phyloP scores from a whole-genome alignment of 768 basidiomycete species.

The Leccinum boreale region DNA sequence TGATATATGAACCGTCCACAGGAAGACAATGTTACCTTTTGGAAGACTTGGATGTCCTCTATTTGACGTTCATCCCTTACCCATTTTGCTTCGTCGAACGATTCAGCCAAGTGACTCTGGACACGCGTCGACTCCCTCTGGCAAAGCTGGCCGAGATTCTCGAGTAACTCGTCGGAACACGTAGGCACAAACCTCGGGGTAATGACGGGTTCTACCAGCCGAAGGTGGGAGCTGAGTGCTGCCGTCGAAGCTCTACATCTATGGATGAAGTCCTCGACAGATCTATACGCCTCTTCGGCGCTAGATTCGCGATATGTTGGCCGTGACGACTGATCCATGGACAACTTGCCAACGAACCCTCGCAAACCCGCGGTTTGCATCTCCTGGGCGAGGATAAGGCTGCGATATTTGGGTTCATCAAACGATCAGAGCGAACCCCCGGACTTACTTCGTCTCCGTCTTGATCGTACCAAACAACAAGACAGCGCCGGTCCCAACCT shows the following conservation, averaged over 20 bases:
- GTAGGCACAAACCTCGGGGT: conserved; percentile 91
- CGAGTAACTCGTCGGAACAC: conserved; percentile 69
- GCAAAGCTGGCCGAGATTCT: conserved; percentile 57
- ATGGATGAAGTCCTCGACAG: conserved; percentile 56
- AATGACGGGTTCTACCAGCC: conserved; percentile 74
- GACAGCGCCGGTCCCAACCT: conserved; percentile 75
- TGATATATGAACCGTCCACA: neutral
- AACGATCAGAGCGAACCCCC: neutral
- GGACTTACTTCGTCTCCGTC: conserved; percentile 71
- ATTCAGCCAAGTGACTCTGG: conserved; percentile 84
- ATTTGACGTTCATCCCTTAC: conserved; percentile 57
- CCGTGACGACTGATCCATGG: conserved; percentile 79
- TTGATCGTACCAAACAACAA: conserved; percentile 83
- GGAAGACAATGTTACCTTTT: conserved; percentile 42
- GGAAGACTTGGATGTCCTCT: conserved; percentile 75
- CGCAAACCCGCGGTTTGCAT: conserved; percentile 74
- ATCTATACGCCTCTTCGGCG: conserved; percentile 42
- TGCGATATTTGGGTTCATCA: conserved; percentile 25
- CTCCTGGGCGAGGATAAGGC: conserved; percentile 71
- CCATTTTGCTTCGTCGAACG: conserved; percentile 71
- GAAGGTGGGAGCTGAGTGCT: conserved; percentile 40
- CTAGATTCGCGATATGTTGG: conserved; percentile 70
- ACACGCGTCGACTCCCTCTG: conserved; percentile 45
- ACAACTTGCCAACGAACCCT: conserved; percentile 85
- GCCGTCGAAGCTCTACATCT: conserved; percentile 42